Evolutionary conservation across 2,329 filamentous ascomycete genomes (phyloP).

Genomic region (Claviceps sp.): DNA sequence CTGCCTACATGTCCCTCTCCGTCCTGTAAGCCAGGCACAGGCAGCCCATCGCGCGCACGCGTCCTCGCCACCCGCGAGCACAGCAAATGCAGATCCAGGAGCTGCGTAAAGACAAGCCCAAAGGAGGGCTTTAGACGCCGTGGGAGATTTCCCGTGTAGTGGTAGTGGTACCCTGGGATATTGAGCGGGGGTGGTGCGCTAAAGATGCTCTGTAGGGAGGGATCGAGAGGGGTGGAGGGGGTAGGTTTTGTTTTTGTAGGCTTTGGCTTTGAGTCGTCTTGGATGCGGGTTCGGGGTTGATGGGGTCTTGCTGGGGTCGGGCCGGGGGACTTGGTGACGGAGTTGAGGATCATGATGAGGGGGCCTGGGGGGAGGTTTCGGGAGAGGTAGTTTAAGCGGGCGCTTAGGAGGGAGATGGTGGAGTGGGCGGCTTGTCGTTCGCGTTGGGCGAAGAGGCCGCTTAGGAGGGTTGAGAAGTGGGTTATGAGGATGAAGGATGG

Average conservation of each 20-base stretch:
- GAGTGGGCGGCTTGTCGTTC: conserved; percentile 33
- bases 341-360: conserved; percentile 43
- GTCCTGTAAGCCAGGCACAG: too few relatives aligned
- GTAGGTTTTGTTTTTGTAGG: too few relatives aligned
- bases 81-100: conserved; percentile 42
- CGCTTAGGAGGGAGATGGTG: conserved; percentile 32
- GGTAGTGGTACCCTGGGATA: conserved; percentile 8
- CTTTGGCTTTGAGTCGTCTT: background rate
- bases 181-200: conserved; percentile 17
- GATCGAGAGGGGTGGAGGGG: conserved; percentile 16
- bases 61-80: conserved; percentile 30
- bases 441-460: conserved; percentile 36
- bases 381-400: conserved; percentile 31
- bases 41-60: conserved; percentile 15
- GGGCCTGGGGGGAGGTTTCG: conserved; percentile 26
- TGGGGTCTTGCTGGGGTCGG: background rate
- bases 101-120: conserved; percentile 39
- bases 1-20: background rate
- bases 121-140: conserved; percentile 33
- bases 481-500: conserved; percentile 36
- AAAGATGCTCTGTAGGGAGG: conserved; percentile 38
- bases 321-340: conserved; percentile 7
- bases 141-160: conserved; percentile 7
- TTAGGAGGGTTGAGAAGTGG: conserved; percentile 38
- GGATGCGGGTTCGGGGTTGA: too few relatives aligned